Evolutionary conservation across 2,329 filamentous ascomycete genomes (phyloP).

Genomic region (Claviceps capensis): DNA sequence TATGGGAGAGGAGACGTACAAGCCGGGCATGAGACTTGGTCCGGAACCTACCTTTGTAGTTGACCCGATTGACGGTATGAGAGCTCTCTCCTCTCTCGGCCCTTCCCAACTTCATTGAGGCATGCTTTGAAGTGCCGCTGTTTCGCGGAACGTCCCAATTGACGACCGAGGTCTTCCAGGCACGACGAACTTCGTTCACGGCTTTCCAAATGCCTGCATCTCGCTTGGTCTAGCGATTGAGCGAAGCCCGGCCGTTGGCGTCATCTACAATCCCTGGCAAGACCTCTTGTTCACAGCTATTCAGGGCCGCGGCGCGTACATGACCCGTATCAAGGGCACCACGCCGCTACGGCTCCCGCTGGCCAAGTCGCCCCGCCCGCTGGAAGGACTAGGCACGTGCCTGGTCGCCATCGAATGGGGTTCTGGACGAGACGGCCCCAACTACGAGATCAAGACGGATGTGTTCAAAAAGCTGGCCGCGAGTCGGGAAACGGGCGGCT

Average conservation of each 20-base stretch:
- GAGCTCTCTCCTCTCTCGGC: background rate
- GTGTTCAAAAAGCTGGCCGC: slow-evolving; percentile 50
- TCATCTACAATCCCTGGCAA: slow-evolving; percentile 70
- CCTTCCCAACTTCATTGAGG: background rate
- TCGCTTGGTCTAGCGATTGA: slow-evolving; percentile 58
- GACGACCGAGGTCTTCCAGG: slow-evolving; percentile 9
- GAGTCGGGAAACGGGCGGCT: slow-evolving; percentile 46
- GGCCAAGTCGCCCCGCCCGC: slow-evolving; percentile 34
- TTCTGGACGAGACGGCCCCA: slow-evolving; percentile 49
- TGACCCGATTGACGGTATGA: slow-evolving; percentile 61
- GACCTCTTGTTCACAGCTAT: slow-evolving; percentile 56
- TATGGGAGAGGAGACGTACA: slow-evolving; percentile 67
- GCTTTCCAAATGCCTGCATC: slow-evolving; percentile 61
- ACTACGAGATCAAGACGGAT: slow-evolving; percentile 55
- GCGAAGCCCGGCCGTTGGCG: slow-evolving; percentile 50
- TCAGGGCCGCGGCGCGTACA: slow-evolving; percentile 51
- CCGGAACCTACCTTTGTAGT: slow-evolving; percentile 62
- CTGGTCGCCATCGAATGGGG: slow-evolving; percentile 67
- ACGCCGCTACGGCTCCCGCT: slow-evolving; percentile 27
- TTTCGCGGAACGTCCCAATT: too few relatives aligned
- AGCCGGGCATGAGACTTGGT: slow-evolving; percentile 49
- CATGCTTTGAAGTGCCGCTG: too few relatives aligned
- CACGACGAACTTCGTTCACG: slow-evolving; percentile 70
- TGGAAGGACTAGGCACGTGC: slow-evolving; percentile 46
- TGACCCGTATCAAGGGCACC: slow-evolving; percentile 30